Evolutionary conservation across 192 early-diverging fungal species (phyloP).

Genomic region (Jimgerdemannia lactiflua): DNA sequence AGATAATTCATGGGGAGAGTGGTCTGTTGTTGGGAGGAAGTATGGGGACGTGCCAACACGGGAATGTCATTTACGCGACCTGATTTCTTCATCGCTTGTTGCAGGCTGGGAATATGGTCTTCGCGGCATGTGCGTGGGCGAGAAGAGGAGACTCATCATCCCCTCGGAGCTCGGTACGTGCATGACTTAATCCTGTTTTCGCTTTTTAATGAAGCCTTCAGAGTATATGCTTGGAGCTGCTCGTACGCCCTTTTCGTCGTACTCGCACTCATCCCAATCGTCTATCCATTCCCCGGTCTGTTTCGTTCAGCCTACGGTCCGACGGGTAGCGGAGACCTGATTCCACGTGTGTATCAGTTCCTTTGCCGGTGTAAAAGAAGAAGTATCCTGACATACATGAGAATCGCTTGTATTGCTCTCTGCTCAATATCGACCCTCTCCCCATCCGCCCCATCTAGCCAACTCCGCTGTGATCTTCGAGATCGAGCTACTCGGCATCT

Average conservation of each 20-base stretch:
- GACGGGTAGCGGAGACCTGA: too few species aligned
- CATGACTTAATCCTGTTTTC: background rate
- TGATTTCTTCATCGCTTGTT: background rate
- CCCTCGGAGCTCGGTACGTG: slow-evolving; percentile 51
- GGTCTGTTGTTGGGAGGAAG: background rate
- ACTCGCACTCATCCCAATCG: too few species aligned
- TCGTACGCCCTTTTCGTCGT: background rate
- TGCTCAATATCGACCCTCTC: background rate
- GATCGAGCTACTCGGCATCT: background rate
- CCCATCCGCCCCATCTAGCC: background rate
- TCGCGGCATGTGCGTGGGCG: slow-evolving; percentile 74
- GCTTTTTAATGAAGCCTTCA: background rate
- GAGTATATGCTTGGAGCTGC: background rate
- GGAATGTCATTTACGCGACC: background rate
- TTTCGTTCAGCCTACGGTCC: too few species aligned
- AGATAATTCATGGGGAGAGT: too few species aligned
- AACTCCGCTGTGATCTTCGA: background rate
- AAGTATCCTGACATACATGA: background rate
- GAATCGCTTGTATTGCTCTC: too few species aligned
- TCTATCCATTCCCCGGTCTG: too few species aligned
- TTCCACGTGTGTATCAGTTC: too few species aligned
- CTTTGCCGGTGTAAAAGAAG: too few species aligned
- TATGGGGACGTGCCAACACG: background rate
- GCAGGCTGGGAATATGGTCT: background rate
- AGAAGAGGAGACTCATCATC: slow-evolving; percentile 73